Conservation (phyloP, 2,329 filamentous ascomycete genomes). For the Arthrobotrys conoides region DNA sequence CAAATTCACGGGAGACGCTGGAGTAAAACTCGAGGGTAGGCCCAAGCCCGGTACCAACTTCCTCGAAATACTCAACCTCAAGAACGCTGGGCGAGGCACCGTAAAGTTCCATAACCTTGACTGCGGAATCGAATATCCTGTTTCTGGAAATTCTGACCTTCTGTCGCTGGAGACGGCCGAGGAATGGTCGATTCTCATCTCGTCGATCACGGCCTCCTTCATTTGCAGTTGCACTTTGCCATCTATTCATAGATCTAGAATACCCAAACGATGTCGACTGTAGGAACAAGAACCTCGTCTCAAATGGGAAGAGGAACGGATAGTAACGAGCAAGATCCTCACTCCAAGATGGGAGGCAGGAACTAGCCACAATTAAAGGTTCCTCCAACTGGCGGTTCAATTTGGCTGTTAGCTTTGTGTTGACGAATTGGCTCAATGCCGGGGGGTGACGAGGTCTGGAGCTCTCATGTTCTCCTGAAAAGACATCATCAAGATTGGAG, state of each 20-base stretch:
- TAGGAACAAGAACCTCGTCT: conserved; percentile 94
- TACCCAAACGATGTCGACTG: conserved; percentile 99
- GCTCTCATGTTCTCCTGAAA: conserved; percentile 81
- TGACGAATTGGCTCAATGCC: conserved; percentile 93
- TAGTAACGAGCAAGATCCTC: conserved; percentile 94
- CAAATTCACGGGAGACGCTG: conserved; percentile 95
- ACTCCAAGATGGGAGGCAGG: conserved; percentile 94
- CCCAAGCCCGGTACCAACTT: conserved; percentile 94
- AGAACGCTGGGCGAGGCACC: conserved; percentile 95
- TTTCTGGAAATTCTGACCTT: conserved; percentile 96
- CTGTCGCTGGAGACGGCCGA: conserved; percentile 91
- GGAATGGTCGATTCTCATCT: conserved; percentile 88
- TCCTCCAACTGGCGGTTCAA: conserved; percentile 97
- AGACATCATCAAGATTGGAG: conserved; percentile 89
- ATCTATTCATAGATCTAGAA: conserved; percentile 94
- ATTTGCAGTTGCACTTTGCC: conserved; percentile 88
- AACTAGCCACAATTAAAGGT: conserved; percentile 95
- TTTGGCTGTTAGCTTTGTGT: conserved; percentile 97
- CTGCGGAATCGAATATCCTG: conserved; percentile 94
- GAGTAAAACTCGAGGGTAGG: conserved; percentile 98
- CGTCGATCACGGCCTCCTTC: conserved; percentile 85
- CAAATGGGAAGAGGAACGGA: conserved; percentile 97
- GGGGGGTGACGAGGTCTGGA: conserved; percentile 80
- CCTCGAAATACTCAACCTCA: conserved; percentile 98
- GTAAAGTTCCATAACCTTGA: conserved; percentile 99